phyloP scores from a whole-genome alignment of 441 rosid genomes.

The Erysimum cheiri region DNA sequence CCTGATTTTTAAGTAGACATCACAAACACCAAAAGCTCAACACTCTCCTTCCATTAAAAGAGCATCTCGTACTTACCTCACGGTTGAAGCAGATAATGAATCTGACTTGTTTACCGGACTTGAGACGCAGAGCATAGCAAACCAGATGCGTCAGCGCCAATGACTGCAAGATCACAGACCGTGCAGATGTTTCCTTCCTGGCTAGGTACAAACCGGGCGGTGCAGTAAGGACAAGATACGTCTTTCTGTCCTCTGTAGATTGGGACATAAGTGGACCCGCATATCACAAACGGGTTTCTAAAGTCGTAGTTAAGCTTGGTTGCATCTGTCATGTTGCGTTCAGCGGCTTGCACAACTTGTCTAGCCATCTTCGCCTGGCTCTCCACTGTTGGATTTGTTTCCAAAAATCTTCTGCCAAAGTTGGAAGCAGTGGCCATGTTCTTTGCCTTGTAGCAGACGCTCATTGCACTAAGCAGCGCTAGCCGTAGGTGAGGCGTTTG shows the following conservation, averaged over 20 bases:
- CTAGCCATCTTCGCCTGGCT: slow-evolving; percentile 77
- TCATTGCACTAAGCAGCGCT: slow-evolving; percentile 76
- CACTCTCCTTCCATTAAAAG: slow-evolving; percentile 5
- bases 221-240: slow-evolving; percentile 81
- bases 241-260: slow-evolving; percentile 90
- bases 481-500: slow-evolving; percentile 77
- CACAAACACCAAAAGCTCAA: slow-evolving; percentile 28
- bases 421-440: slow-evolving; percentile 75
- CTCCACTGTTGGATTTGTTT: slow-evolving; percentile 70
- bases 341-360: slow-evolving; percentile 77
- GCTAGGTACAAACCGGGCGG: slow-evolving; percentile 72
- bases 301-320: slow-evolving; percentile 75
- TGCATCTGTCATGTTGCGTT: slow-evolving; percentile 75
- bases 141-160: slow-evolving; percentile 91
- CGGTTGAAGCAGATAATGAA: slow-evolving; percentile 3
- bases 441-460: slow-evolving; percentile 68
- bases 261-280: slow-evolving; percentile 88
- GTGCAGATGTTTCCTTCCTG: slow-evolving; percentile 76
- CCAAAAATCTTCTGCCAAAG: slow-evolving; percentile 76
- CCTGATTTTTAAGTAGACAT: slow-evolving; percentile 13
- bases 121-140: slow-evolving; percentile 77
- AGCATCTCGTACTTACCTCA: slow-evolving; percentile 15
- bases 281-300: slow-evolving; percentile 83
- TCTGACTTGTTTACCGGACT: slow-evolving; percentile 50
- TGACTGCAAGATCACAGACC: slow-evolving; percentile 84